Base-by-base conservation (phyloP, 2,329 filamentous ascomycete genomes). In the Arthroderma sp. region DNA sequence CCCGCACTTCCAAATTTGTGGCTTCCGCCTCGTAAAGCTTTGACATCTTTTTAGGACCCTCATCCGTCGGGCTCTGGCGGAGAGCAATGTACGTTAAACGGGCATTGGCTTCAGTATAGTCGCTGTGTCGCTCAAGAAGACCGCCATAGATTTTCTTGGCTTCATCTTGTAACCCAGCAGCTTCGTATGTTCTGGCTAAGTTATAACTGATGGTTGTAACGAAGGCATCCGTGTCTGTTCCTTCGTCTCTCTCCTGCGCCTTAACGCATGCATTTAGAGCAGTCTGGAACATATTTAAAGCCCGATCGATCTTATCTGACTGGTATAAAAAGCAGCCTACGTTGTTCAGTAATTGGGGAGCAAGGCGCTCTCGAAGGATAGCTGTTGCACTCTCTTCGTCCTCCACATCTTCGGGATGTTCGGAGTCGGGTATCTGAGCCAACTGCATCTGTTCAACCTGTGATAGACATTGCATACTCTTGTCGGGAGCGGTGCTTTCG, bases 121-220 rank as follows among this genome's bases (percentile, higher is more conserved):
- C 87, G 43, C 77, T 72, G 61, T 98, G 91, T 3, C 88, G 83
- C 51, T 81, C 78, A 6, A 95, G 70, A 29, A 98, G 68, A 36
- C 84, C 82, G 55, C 94, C 83, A 58, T 96, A 98, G 2, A 94
- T 83, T 55, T 85, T 83, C 49, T 85, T 78, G 1, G 91, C 91
- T 63, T 94, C 81, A 34, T 93, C 84, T 5, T 78, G 72, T 59
- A 89, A 74, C 32, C 83, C 81, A 43, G 85, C 80, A 0, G 85
- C 81, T 67, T 98, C 91, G 56, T 95, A 95, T 47, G 87, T 94
- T 47, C 91, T 78, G 29, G 84, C 91, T 36, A 98, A 77, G 57
- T 96, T 98, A 73, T 91, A 98, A 60, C 86, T 94, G 61, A 98
- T 94, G 2, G 88, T 94, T 0, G 89, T 94, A 28, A 96, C 82